Percentiles rank a stretch among this genome's conserved stretches.
phyloP scores from a whole-genome alignment of 179 eudicot species.

The Heliamphora pulchella region DNA sequence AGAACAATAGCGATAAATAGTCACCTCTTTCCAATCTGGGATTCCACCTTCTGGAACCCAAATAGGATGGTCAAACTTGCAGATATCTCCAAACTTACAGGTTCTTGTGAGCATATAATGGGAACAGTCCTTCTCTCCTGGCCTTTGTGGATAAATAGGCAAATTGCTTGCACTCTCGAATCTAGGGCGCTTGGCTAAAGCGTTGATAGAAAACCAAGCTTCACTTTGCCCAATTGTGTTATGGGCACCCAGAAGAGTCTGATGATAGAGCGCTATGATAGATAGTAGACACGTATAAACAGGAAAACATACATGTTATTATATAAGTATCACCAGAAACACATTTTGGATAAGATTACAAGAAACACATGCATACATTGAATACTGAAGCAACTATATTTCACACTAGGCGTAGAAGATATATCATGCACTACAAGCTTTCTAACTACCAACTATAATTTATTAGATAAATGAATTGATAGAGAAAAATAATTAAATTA shows the following conservation, averaged over 20 bases:
- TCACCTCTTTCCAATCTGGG: slow-evolving; percentile 99
- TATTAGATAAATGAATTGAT: neutral
- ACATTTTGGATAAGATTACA: slow-evolving; percentile 21
- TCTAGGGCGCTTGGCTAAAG: slow-evolving; percentile 93
- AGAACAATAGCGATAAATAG: slow-evolving; percentile 31
- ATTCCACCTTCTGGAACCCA: slow-evolving; percentile 99
- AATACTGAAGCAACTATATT: slow-evolving; percentile 3
- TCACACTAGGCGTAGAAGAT: neutral
- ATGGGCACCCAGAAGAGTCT: slow-evolving; percentile 70
- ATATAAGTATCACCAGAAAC: slow-evolving; percentile 21
- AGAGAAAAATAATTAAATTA: neutral
- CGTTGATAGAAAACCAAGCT: slow-evolving; percentile 77
- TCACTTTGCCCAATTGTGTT: slow-evolving; percentile 74
- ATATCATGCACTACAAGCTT: neutral
- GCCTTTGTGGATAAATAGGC: slow-evolving; percentile 98
- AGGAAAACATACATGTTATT: slow-evolving; percentile 39
- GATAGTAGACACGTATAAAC: slow-evolving; percentile 50
- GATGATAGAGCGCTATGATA: slow-evolving; percentile 79
- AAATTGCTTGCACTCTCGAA: slow-evolving; percentile 78
- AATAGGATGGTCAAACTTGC: slow-evolving; percentile 99
- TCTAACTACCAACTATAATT: neutral
- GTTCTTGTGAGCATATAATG: slow-evolving; percentile 98
- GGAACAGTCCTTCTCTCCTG: slow-evolving; percentile 94
- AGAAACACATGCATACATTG: slow-evolving; percentile 16
- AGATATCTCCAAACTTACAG: slow-evolving; percentile 95